These are phyloP conservation scores for Dioszegia aurantiaca DNA, from an alignment of 768 basidiomycete species.

Conservation along the genomic window DNA sequence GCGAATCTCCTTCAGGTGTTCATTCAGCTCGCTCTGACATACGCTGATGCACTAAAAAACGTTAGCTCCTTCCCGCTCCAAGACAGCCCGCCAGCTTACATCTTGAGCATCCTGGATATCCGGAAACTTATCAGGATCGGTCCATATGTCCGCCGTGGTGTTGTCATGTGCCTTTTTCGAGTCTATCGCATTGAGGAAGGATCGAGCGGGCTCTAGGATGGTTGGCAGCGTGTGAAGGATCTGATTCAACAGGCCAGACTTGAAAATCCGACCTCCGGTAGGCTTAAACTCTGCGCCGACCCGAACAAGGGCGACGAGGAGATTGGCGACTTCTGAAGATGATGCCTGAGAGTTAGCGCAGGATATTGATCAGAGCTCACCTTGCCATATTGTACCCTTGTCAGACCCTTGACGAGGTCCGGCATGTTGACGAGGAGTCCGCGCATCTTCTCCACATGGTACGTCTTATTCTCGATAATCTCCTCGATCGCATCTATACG, in stretches of 20 bases:
- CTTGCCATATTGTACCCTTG: conserved; percentile 85
- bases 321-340: conserved; percentile 71
- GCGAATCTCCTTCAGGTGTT: conserved; percentile 72
- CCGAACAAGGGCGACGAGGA: conserved; percentile 72
- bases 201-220: conserved; percentile 59
- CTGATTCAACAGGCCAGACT: conserved; percentile 66
- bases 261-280: conserved; percentile 59
- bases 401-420: conserved; percentile 80
- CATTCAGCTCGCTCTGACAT: conserved; percentile 67
- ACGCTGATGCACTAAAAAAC: conserved; percentile 65
- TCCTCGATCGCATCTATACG: conserved; percentile 84
- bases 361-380: conserved; percentile 53
- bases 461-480: conserved; percentile 62
- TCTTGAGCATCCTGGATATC: conserved; percentile 61
- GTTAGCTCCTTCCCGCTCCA: conserved; percentile 2
- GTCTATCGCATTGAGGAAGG: conserved; percentile 61
- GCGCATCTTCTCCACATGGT: conserved; percentile 66
- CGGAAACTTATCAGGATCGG: conserved; percentile 58
- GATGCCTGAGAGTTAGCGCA: conserved; percentile 57
- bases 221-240: conserved; percentile 69
- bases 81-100: conserved; percentile 55
- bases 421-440: conserved; percentile 69
- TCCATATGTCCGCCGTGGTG: conserved; percentile 70
- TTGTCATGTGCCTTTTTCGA: conserved; percentile 66
- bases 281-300: conserved; percentile 63